Evolutionary conservation across 2,329 filamentous ascomycete species (phyloP).

Genomic region (Drechslerella coelobrocha): DNA sequence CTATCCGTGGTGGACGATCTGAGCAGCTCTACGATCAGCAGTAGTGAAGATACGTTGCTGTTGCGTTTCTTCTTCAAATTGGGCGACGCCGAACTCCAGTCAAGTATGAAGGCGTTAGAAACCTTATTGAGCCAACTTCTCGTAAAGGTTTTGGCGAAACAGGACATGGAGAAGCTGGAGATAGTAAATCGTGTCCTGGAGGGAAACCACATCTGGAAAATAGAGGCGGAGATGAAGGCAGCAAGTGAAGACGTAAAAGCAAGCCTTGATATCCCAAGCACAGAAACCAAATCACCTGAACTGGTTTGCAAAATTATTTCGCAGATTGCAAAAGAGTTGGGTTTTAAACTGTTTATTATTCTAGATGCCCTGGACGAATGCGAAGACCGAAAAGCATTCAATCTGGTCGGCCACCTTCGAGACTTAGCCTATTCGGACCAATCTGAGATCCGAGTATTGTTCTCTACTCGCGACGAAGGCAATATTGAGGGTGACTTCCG

Average conservation of each 20-base stretch:
- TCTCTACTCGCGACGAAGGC: slow-evolving; percentile 12
- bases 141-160: background rate
- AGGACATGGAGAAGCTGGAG: background rate
- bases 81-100: slow-evolving; percentile 18
- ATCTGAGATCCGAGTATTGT: background rate
- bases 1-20: slow-evolving; percentile 20
- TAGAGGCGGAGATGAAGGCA: slow-evolving; percentile 1
- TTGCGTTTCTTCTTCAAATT: slow-evolving; percentile 32
- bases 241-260: background rate
- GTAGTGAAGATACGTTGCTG: background rate
- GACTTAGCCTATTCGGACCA: slow-evolving; percentile 3
- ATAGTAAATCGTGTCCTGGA: slow-evolving; percentile 1
- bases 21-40: no score
- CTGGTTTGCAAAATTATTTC: slow-evolving; percentile 15
- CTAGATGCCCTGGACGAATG: slow-evolving; percentile 33
- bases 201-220: slow-evolving; percentile 12
- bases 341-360: slow-evolving; percentile 16
- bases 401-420: slow-evolving; percentile 12
- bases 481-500: slow-evolving; percentile 11
- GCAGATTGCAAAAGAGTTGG: slow-evolving; percentile 10
- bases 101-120: slow-evolving; percentile 4
- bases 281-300: background rate
- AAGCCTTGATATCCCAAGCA: background rate
- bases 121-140: slow-evolving; percentile 19
- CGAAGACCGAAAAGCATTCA: slow-evolving; percentile 10